phyloP scores from a whole-genome alignment of 2,329 filamentous ascomycete species.

The Sporothrix pallida region DNA sequence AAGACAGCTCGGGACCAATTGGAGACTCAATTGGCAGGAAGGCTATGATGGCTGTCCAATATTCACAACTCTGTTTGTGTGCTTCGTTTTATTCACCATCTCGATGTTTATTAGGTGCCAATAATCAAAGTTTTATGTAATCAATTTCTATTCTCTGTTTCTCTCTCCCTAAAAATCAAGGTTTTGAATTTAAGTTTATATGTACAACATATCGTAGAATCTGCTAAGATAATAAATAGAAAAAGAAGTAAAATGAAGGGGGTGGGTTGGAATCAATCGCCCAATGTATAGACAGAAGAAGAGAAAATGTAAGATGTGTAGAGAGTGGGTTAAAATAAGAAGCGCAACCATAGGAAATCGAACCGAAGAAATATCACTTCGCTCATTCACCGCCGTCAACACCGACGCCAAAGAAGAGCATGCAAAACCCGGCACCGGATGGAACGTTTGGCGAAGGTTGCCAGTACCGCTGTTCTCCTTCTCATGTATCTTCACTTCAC shows the following conservation, averaged over 20 bases:
- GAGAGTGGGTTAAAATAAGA: neutral
- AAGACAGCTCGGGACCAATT: neutral
- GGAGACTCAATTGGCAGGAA: neutral
- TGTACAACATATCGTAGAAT: constrained; percentile 13
- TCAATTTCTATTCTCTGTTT: neutral
- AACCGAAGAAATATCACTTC: neutral
- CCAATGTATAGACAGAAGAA: constrained; percentile 25
- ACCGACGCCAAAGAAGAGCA: neutral
- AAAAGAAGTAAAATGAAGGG: constrained; percentile 13
- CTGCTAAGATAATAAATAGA: neutral
- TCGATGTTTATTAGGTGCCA: neutral
- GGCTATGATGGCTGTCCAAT: neutral
- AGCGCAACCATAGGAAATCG: neutral
- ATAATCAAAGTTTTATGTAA: neutral
- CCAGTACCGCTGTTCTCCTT: too few relatives aligned
- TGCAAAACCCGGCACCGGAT: neutral
- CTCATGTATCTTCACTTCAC: neutral
- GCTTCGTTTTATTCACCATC: too few relatives aligned
- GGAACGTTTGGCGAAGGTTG: too few relatives aligned
- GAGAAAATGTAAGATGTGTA: neutral
- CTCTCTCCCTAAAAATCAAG: neutral
- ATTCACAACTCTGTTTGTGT: neutral
- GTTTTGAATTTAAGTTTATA: neutral
- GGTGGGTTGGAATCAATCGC: constrained; percentile 18
- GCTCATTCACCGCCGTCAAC: neutral